phyloP scores from a whole-genome alignment of 306 rosid species.

The Trichosanthes cucumerina region DNA sequence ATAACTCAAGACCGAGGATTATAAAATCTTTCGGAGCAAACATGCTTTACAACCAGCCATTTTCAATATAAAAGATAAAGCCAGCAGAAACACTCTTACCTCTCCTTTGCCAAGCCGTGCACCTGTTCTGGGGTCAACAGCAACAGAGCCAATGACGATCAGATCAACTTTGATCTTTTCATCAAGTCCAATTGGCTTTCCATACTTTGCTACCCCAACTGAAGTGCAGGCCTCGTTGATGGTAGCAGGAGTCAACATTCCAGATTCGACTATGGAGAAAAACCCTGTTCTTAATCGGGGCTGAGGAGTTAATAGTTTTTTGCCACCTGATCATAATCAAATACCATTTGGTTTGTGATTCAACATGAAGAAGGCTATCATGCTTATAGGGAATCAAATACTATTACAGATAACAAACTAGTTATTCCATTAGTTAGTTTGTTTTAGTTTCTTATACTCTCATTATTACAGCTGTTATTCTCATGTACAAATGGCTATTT shows the following conservation, averaged over 20 bases:
- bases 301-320: slow-evolving; percentile 81
- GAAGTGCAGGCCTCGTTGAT: slow-evolving; percentile 68
- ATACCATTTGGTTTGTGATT: background rate
- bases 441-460: too few relatives aligned
- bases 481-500: too few relatives aligned
- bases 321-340: slow-evolving; percentile 38
- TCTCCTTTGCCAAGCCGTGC: slow-evolving; percentile 96
- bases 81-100: slow-evolving; percentile 29
- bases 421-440: too few relatives aligned
- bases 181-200: slow-evolving; percentile 68
- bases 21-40: background rate
- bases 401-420: too few relatives aligned
- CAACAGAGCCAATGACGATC: slow-evolving; percentile 81
- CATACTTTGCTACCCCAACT: slow-evolving; percentile 76
- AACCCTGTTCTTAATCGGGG: slow-evolving; percentile 87
- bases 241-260: slow-evolving; percentile 30
- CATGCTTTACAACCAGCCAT: background rate
- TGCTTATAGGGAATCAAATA: background rate
- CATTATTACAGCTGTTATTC: too few relatives aligned
- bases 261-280: slow-evolving; percentile 59
- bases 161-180: slow-evolving; percentile 77
- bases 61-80: background rate
- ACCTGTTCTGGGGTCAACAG: slow-evolving; percentile 82
- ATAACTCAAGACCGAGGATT: background rate
- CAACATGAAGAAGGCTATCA: background rate